Percentiles rank a stretch among this genome's conserved stretches.
These are phyloP conservation scores for Fusarium sp. DNA, from an alignment of 2,329 filamentous ascomycete species.

Conservation along the genomic window DNA sequence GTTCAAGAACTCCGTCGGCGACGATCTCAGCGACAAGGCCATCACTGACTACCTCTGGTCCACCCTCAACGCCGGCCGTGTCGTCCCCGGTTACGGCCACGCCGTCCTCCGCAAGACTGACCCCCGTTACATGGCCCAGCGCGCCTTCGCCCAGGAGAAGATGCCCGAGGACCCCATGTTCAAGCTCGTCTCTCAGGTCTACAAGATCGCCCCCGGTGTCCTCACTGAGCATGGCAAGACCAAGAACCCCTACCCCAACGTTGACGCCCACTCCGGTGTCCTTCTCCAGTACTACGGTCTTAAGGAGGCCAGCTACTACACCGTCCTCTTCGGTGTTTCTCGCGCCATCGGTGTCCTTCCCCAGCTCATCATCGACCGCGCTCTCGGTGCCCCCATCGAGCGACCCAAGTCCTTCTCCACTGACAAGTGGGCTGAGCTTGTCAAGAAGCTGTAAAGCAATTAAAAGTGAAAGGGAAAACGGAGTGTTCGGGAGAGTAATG, in stretches of 20 bases:
- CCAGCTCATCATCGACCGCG: conserved; percentile 99
- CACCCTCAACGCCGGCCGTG: conserved; percentile 92
- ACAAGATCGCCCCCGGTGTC: conserved; percentile 99
- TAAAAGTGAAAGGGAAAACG: conserved; percentile 33
- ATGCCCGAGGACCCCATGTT: conserved; percentile 99
- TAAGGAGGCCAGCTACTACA: conserved; percentile 99
- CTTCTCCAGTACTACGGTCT: conserved; percentile 99
- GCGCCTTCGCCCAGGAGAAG: conserved; percentile 93
- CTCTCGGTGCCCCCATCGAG: conserved; percentile 96
- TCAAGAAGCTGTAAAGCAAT: conserved; percentile 83
- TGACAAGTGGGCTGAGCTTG: conserved; percentile 94
- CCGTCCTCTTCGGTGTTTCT: conserved; percentile 98
- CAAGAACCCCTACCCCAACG: conserved; percentile 99
- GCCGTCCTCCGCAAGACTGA: conserved; percentile 99
- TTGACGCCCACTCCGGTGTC: conserved; percentile 98
- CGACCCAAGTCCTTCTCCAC: conserved; percentile 99
- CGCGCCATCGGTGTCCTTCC: conserved; percentile 98
- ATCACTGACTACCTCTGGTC: conserved; percentile 99
- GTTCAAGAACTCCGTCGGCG: conserved; percentile 96
- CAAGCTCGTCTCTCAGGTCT: conserved; percentile 99
- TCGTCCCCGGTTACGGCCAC: conserved; percentile 95
- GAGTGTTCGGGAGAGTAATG: conserved; percentile 37
- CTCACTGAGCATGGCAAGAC: conserved; percentile 99
- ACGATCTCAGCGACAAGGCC: conserved; percentile 94
- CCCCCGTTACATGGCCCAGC: conserved; percentile 98